These are phyloP conservation scores for Aspergillus cristatus DNA, from an alignment of 495 filamentous ascomycete species.

Conservation along the genomic window DNA sequence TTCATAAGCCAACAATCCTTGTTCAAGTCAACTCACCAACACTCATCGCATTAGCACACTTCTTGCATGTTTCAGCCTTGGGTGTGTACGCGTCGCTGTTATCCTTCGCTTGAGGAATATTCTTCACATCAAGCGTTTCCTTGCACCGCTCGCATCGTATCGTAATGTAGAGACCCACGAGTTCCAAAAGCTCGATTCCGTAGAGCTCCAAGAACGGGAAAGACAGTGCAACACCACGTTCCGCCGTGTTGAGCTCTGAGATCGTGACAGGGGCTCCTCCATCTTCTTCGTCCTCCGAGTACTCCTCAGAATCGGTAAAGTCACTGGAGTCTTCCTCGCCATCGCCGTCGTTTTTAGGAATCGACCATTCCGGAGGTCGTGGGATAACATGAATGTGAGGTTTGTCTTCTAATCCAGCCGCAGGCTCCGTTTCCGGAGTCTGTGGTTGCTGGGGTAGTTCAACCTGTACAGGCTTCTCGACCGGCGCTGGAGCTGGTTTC, in stretches of 20 bases:
- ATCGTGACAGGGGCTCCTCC: constrained; percentile 29
- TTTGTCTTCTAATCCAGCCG: constrained; percentile 30
- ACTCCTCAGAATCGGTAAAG: constrained; percentile 31
- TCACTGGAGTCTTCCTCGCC: constrained; percentile 24
- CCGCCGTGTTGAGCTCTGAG: constrained; percentile 25
- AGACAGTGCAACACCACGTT: constrained; percentile 66
- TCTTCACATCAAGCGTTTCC: constrained; percentile 60
- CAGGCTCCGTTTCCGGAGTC: neutral
- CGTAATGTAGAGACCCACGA: constrained; percentile 57
- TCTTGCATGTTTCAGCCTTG: constrained; percentile 54
- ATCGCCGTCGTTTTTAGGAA: constrained; percentile 29
- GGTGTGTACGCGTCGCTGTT: constrained; percentile 22
- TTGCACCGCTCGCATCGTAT: constrained; percentile 84
- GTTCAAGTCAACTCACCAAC: too few species aligned
- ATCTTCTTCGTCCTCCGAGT: constrained; percentile 42
- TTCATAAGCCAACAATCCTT: too few species aligned
- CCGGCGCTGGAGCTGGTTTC: neutral
- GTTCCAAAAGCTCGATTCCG: constrained; percentile 70
- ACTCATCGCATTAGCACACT: constrained; percentile 63
- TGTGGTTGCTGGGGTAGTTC: constrained; percentile 8
- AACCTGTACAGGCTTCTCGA: too few species aligned
- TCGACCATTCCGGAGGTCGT: constrained; percentile 73
- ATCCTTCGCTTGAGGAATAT: constrained; percentile 44
- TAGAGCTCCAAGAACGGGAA: constrained; percentile 78
- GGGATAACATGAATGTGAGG: constrained; percentile 69